Base-by-base conservation (phyloP, 176 grass and related monocot species). In the Carex kokanica region DNA sequence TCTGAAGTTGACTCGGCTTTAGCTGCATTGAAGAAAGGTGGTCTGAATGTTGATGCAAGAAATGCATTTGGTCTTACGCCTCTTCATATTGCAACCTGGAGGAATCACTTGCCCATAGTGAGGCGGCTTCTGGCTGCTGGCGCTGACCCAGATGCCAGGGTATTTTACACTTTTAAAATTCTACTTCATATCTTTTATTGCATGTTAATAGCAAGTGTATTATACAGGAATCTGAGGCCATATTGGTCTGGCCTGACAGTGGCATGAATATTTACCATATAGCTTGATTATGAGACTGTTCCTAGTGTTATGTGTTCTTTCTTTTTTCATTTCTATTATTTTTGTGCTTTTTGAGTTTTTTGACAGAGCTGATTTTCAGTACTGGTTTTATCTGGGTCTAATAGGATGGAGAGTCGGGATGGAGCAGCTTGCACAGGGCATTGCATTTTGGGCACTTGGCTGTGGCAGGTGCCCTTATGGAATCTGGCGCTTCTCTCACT, bases 321-420 rank as follows among this genome's bases (percentile, higher is more conserved):
- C 20, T 47, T 47, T 73, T 23, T 73, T 73, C 64, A 2, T 67
- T 36, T 36, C 29, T 15, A 3, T 25, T 62, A 24, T 62, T 24
- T 62, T 62, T 62, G 8, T 27, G 60, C 21, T 3, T 12, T 62
- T 24, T 9, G 7, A 67, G 34, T n/a, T 29, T 29, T 78, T 78
- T 78, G 13, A 78, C 8, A 56, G 6, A 53, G 27, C 43, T 78
- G 43, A 54, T 56, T 78, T 55, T 57, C 17, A 53, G 21, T 78
- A 47, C 70, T 74, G 70, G 21, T 74, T 52, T 47, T 21, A 16
- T 24, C 29, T 18, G 14, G 40, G 24, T 63, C 60, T 74, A 86
- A 80, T 87, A 99, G 96, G 96, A 99, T 89, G 96, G 93, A 73
- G 96, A 99, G 78, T 99, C 96, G 15, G 96, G 96, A 56, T 99